phyloP scores from a whole-genome alignment of 2,329 filamentous ascomycete species.

The Coccinonectria pachysandricola region DNA sequence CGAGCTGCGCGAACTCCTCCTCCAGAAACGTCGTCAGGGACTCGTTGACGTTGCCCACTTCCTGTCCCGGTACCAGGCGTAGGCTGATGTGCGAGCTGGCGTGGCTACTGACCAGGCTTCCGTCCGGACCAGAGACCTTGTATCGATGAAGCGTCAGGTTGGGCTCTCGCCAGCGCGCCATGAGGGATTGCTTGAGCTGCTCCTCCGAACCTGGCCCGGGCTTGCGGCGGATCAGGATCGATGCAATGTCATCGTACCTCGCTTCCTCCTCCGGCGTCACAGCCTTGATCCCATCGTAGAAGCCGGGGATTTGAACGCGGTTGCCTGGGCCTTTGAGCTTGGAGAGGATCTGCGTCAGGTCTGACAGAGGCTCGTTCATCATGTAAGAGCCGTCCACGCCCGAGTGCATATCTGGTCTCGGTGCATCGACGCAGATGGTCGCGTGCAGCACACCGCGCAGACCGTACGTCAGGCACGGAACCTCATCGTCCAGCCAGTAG shows the following conservation, averaged over 20 bases:
- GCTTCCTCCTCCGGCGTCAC: slow-evolving; percentile 66
- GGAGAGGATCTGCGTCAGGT: slow-evolving; percentile 73
- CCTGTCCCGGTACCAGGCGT: slow-evolving; percentile 87
- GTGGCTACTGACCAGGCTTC: slow-evolving; percentile 81
- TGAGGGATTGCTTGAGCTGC: slow-evolving; percentile 71
- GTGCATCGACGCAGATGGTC: slow-evolving; percentile 77
- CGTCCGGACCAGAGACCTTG: slow-evolving; percentile 84
- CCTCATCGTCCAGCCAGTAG: slow-evolving; percentile 96
- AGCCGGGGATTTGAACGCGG: slow-evolving; percentile 72
- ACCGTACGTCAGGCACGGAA: slow-evolving; percentile 91
- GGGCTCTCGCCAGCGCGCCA: slow-evolving; percentile 91
- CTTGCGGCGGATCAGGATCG: slow-evolving; percentile 62
- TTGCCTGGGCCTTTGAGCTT: slow-evolving; percentile 75
- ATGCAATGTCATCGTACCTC: slow-evolving; percentile 75
- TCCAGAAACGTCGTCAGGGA: slow-evolving; percentile 58
- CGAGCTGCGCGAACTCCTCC: slow-evolving; percentile 61
- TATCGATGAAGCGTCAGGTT: slow-evolving; percentile 91
- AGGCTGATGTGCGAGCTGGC: slow-evolving; percentile 84
- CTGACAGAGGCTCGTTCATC: slow-evolving; percentile 84
- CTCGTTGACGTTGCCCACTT: slow-evolving; percentile 65
- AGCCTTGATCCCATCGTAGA: slow-evolving; percentile 75
- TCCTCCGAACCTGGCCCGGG: slow-evolving; percentile 49
- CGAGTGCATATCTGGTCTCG: slow-evolving; percentile 81
- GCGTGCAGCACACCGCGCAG: slow-evolving; percentile 89
- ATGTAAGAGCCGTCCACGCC: slow-evolving; percentile 92